Evolutionary conservation across 2,329 filamentous ascomycete species (phyloP), one percentile per base, ranked within the genome.

Genomic region (Ophiostoma australiae): DNA sequence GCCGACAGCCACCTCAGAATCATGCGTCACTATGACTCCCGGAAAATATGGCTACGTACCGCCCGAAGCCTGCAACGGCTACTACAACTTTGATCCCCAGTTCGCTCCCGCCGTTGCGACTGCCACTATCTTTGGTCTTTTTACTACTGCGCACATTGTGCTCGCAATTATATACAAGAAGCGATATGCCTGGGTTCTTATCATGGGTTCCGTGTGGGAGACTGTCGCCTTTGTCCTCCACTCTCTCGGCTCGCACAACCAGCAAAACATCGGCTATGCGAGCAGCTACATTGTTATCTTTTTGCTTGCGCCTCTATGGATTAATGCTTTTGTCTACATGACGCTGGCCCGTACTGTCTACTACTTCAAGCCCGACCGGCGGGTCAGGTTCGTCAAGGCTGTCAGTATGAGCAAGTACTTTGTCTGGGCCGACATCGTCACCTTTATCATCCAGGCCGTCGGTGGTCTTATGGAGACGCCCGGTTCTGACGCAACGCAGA

Each of bases 251-350:
- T 74, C 80, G 20, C 77, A 75, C 8, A 71, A 82, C 74, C 81
- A 83, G 72, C 80, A 82, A 72, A 75, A 79, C 11, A 33, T 74
- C 3, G 76, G 74, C 41, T 80, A 78, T 69, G 75, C 76, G 23
- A 77, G 78, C 10, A 73, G 70, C 44, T 78, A 79, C 27, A 76
- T 76, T 35, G 72, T 83, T 1, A 75, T 83, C 2, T 80, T 83
- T 65, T 75, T 83, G 15, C 77, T 82, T 17, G 79, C 81, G 1
- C 82, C 82, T 10, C 75, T 83, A 37, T 82, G 81, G 81, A 79
- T 82, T 74, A 82, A 82, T 70, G 80, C 80, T 7, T 83, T 82
- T 67, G 79, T 77, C 4, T 83, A 83, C 76, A 83, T 83, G 81
- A 79, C 79, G 3, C 78, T 82, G 55, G 79, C 81, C 0, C 78